These are phyloP conservation scores for Aspergillus flavus DNA, from an alignment of 2,329 filamentous ascomycete species.

Conservation along the genomic window DNA sequence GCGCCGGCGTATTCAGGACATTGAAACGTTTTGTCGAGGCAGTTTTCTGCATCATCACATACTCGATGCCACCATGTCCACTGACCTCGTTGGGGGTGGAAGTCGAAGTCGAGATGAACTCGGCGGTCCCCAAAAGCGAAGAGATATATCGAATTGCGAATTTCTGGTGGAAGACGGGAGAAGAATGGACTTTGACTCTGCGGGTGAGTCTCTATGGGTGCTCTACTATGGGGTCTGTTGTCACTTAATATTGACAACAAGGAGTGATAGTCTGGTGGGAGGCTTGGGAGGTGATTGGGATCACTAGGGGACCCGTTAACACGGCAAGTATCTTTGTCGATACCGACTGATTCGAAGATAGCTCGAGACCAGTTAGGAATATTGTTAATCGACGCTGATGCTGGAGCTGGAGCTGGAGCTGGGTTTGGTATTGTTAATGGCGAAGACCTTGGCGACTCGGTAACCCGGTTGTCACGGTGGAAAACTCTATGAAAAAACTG, in stretches of 20 bases:
- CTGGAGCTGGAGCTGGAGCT: not conserved
- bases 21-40: slow-evolving; percentile 7
- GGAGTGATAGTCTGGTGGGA: slow-evolving; percentile 3
- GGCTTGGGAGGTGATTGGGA: not conserved
- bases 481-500: not conserved
- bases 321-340: slow-evolving; percentile 2
- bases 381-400: slow-evolving; percentile 2
- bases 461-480: not conserved
- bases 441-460: not conserved
- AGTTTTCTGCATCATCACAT: slow-evolving; percentile 12
- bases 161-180: slow-evolving; percentile 6
- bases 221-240: not conserved
- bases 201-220: not conserved
- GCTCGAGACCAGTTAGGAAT: slow-evolving; percentile 11
- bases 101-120: slow-evolving; percentile 13
- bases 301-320: not conserved
- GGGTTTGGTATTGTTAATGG: not conserved
- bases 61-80: slow-evolving; percentile 17
- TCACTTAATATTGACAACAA: not conserved
- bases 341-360: slow-evolving; percentile 6
- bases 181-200: slow-evolving; percentile 13
- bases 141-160: slow-evolving; percentile 10
- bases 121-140: slow-evolving; percentile 10
- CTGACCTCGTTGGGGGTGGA: not conserved
- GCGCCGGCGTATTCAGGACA: slow-evolving; percentile 15